Evolutionary conservation across 441 rosid species (phyloP).

Genomic region (Populus tomentosa): DNA sequence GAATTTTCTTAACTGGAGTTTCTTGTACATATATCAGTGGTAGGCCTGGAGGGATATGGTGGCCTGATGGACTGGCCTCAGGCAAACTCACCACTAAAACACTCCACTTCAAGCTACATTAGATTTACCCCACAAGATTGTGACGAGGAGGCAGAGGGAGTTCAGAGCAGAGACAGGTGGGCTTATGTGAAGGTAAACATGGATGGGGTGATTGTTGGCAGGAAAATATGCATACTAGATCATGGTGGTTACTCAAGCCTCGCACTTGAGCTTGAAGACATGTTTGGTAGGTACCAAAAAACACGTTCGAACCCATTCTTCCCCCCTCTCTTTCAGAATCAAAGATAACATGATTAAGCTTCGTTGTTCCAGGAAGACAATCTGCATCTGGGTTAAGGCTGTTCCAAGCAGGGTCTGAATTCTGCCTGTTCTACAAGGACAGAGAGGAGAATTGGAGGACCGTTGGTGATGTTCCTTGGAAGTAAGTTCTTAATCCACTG

Average conservation of each 20-base stretch:
- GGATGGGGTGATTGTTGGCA: conserved; percentile 73
- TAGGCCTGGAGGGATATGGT: conserved; percentile 32
- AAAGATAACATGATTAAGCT: background rate
- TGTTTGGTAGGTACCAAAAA: conserved; percentile 53
- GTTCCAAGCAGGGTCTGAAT: conserved; percentile 52
- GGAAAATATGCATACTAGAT: conserved; percentile 63
- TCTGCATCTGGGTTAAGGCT: conserved; percentile 47
- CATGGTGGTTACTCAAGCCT: conserved; percentile 51
- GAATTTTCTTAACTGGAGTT: conserved; percentile 1
- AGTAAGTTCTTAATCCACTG: conserved; percentile 32
- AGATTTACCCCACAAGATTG: conserved; percentile 20
- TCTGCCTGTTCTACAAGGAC: conserved; percentile 59
- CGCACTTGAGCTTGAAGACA: conserved; percentile 61
- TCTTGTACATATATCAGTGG: conserved; percentile 14
- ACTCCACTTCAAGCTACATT: conserved; percentile 21
- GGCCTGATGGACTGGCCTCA: conserved; percentile 40
- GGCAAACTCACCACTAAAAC: conserved; percentile 24
- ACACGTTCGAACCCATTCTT: background rate
- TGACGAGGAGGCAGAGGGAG: conserved; percentile 46
- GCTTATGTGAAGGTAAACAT: conserved; percentile 72
- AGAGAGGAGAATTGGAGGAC: conserved; percentile 57
- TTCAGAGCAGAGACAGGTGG: conserved; percentile 50
- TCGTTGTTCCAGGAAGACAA: conserved; percentile 44
- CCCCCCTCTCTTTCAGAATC: background rate
- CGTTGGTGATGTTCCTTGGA: conserved; percentile 78